Percentiles rank a stretch among this genome's conserved stretches.
Conservation (phyloP, 2,329 filamentous ascomycete genomes). For the Sodiomyces alkalinus region DNA sequence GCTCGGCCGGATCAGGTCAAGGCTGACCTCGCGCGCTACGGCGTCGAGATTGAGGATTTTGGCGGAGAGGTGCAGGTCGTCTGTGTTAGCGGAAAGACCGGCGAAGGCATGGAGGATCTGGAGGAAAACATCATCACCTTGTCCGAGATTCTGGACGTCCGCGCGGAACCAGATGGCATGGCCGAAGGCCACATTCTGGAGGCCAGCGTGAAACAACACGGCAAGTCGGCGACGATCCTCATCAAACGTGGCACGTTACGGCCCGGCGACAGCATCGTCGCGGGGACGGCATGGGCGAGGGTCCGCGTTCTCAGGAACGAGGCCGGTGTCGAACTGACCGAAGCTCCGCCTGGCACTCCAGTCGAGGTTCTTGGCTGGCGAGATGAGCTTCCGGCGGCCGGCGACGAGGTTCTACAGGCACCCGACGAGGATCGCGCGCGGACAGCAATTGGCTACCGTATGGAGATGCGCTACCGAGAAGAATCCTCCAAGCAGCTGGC, state of each 20-base stretch:
- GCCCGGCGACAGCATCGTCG: slow-evolving; percentile 69
- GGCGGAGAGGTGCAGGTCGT: slow-evolving; percentile 92
- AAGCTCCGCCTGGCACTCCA: slow-evolving; percentile 75
- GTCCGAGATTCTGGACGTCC: slow-evolving; percentile 80
- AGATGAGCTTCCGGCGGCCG: slow-evolving; percentile 64
- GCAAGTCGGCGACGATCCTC: slow-evolving; percentile 77
- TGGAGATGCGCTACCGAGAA: slow-evolving; percentile 54
- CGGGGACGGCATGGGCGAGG: slow-evolving; percentile 75
- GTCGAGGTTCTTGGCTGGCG: slow-evolving; percentile 94
- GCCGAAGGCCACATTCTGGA: slow-evolving; percentile 93
- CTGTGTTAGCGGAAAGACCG: slow-evolving; percentile 83
- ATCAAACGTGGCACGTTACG: slow-evolving; percentile 77
- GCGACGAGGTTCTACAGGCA: slow-evolving; percentile 77
- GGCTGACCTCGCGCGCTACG: slow-evolving; percentile 66
- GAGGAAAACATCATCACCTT: slow-evolving; percentile 82
- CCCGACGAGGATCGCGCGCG: slow-evolving; percentile 64
- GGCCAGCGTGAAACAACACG: slow-evolving; percentile 70
- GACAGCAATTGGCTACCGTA: slow-evolving; percentile 60
- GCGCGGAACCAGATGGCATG: slow-evolving; percentile 59
- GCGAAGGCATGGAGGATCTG: slow-evolving; percentile 76
- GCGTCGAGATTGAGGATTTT: slow-evolving; percentile 85
- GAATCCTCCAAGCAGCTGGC: slow-evolving; percentile 74
- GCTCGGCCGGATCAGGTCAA: slow-evolving; percentile 75
- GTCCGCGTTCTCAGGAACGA: slow-evolving; percentile 79
- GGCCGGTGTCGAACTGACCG: slow-evolving; percentile 53